A percentile compares a stretch with the other conserved stretches of the same genome.
Conservation (phyloP, 2,329 filamentous ascomycete species). For the Spiromastix sp. region DNA sequence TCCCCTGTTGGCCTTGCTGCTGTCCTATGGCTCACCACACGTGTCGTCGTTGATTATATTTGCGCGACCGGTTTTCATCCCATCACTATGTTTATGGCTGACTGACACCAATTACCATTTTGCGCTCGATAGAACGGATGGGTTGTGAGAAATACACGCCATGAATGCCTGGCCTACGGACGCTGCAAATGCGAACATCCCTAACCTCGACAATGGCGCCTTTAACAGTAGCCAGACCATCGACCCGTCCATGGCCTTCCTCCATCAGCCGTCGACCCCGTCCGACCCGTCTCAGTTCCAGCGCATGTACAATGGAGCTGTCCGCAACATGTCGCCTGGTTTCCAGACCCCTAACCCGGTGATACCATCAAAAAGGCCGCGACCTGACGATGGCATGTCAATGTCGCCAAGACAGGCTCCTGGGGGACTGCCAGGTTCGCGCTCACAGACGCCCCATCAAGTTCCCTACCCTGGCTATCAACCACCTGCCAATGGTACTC, state of each 20-base stretch:
- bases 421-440: conserved; percentile 66
- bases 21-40: no score
- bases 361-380: conserved; percentile 79
- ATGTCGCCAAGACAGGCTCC: conserved; percentile 70
- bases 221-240: conserved; percentile 32
- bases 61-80: no score
- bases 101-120: neutral
- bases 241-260: conserved; percentile 39
- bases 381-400: conserved; percentile 74
- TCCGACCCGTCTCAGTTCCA: conserved; percentile 45
- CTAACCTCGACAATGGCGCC: conserved; percentile 39
- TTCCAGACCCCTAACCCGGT: conserved; percentile 72
- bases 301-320: conserved; percentile 69
- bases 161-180: conserved; percentile 44
- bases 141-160: conserved; percentile 24
- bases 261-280: conserved; percentile 34
- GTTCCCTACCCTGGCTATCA: conserved; percentile 62
- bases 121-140: conserved; percentile 10
- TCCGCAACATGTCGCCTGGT: conserved; percentile 71
- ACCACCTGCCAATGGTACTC: conserved; percentile 50
- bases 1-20: no score
- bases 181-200: conserved; percentile 31
- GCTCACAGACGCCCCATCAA: conserved; percentile 86
- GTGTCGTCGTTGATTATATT: no score
- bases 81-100: neutral